Percentiles rank a stretch among this genome's conserved stretches.
Evolutionary conservation across 345 rosid species (phyloP).

Genomic region (Murraya paniculata): DNA sequence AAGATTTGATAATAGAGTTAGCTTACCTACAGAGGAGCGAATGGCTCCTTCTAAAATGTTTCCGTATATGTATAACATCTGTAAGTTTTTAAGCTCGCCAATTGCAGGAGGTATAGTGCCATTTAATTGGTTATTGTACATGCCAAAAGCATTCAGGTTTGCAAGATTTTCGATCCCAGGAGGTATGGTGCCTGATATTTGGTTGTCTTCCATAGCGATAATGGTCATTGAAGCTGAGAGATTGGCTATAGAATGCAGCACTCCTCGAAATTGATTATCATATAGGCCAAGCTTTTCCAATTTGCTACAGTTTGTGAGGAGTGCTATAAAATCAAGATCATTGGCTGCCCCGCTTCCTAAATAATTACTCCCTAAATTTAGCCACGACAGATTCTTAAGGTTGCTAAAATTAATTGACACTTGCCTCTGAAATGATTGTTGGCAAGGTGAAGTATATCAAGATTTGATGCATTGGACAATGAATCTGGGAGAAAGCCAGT

Average conservation of each 20-base stretch:
- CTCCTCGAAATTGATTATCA: neutral
- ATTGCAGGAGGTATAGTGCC: neutral
- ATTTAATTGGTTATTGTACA: too few species aligned
- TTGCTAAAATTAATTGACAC: neutral
- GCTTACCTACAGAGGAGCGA: constrained; percentile 15
- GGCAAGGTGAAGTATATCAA: neutral
- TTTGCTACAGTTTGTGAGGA: constrained; percentile 2
- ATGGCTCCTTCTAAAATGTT: constrained; percentile 6
- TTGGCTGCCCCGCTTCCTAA: neutral
- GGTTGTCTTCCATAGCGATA: neutral
- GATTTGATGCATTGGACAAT: constrained; percentile 1
- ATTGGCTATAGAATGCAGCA: constrained; percentile 12
- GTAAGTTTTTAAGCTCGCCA: constrained; percentile 11
- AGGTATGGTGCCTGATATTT: constrained; percentile 7
- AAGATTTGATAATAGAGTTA: neutral
- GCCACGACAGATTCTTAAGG: neutral
- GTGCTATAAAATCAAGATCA: neutral
- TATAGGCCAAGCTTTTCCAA: neutral
- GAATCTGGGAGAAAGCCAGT: neutral
- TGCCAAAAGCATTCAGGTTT: too few species aligned
- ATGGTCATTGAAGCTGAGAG: neutral
- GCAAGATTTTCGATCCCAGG: neutral
- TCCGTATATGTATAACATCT: neutral
- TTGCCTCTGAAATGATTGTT: neutral
- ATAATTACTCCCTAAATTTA: neutral